Conservation (phyloP, 1,284 basidiomycete genomes). For the Lentinula novae-zelandiae region DNA sequence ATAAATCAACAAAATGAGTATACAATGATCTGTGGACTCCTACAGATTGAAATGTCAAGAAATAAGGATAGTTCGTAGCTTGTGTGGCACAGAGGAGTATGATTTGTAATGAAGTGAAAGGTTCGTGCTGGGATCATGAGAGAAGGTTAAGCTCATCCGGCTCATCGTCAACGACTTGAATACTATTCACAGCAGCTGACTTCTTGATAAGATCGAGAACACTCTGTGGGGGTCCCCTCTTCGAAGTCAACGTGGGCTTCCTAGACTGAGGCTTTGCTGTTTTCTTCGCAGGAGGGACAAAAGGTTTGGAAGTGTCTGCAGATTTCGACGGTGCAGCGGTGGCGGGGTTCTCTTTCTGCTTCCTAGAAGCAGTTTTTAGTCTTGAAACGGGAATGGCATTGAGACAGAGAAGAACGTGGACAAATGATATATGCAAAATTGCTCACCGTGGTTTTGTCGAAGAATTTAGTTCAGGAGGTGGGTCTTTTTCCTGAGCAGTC, state of each 20-base stretch:
- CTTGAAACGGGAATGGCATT: slow-evolving; percentile 1
- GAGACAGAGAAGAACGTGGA: neutral
- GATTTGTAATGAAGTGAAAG: neutral
- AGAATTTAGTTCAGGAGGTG: neutral
- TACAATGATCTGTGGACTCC: too few relatives aligned
- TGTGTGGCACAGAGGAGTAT: neutral
- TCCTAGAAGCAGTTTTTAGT: slow-evolving; percentile 13
- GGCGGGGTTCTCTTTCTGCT: slow-evolving; percentile 13
- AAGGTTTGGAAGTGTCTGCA: neutral
- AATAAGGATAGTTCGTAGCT: neutral
- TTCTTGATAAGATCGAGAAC: slow-evolving; percentile 13
- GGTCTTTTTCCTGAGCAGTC: neutral
- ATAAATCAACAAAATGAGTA: too few relatives aligned
- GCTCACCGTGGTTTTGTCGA: slow-evolving; percentile 7
- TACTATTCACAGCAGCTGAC: neutral
- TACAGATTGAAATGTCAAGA: too few relatives aligned
- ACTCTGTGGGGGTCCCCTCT: slow-evolving; percentile 13
- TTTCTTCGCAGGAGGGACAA: slow-evolving; percentile 1
- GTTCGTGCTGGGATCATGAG: neutral
- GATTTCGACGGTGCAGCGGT: neutral
- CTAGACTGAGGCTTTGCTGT: neutral
- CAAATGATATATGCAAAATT: neutral
- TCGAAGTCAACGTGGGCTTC: neutral
- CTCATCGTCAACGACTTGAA: slow-evolving; percentile 8
- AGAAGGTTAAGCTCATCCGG: slow-evolving; percentile 15